phyloP scores from a whole-genome alignment of 352 stramenopile genomes.

The Pythium inflatum region DNA sequence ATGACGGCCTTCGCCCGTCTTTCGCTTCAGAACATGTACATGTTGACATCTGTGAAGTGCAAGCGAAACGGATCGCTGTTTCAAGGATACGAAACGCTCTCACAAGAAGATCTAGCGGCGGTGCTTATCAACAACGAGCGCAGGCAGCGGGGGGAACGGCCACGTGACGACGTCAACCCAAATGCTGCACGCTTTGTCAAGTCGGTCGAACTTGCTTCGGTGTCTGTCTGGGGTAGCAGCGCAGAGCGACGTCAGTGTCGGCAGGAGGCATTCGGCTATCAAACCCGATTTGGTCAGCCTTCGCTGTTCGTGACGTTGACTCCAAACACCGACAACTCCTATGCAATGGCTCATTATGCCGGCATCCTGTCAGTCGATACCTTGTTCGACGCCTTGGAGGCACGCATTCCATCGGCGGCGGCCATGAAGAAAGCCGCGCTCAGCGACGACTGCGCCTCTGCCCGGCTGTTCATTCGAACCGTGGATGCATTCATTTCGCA shows the following conservation, averaged over 20 bases:
- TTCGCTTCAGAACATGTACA: slow-evolving; percentile 29
- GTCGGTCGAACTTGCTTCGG: slow-evolving; percentile 22
- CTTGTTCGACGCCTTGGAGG: slow-evolving; percentile 24
- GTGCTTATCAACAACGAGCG: slow-evolving; percentile 22
- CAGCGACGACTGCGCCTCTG: slow-evolving; percentile 27
- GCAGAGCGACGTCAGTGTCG: slow-evolving; percentile 28
- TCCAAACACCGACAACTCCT: slow-evolving; percentile 30
- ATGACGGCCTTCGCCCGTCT: slow-evolving; percentile 16
- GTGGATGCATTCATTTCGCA: slow-evolving; percentile 26
- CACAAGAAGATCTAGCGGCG: not conserved
- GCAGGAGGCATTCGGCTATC: slow-evolving; percentile 31
- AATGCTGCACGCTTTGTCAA: slow-evolving; percentile 8
- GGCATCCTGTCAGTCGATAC: slow-evolving; percentile 14
- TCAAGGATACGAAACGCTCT: slow-evolving; percentile 21
- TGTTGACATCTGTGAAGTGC: slow-evolving; percentile 27
- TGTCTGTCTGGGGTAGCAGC: slow-evolving; percentile 27
- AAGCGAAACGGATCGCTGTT: slow-evolving; percentile 3
- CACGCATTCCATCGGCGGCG: not conserved
- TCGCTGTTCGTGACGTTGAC: slow-evolving; percentile 28
- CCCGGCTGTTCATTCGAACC: slow-evolving; percentile 20
- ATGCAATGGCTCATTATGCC: slow-evolving; percentile 23
- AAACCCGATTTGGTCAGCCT: slow-evolving; percentile 20
- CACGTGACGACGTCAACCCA: not conserved
- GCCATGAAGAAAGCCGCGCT: slow-evolving; percentile 23
- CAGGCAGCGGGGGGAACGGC: slow-evolving; percentile 3